phyloP scores from a whole-genome alignment of 2,329 filamentous ascomycete genomes.

The Didymella pinodella region DNA sequence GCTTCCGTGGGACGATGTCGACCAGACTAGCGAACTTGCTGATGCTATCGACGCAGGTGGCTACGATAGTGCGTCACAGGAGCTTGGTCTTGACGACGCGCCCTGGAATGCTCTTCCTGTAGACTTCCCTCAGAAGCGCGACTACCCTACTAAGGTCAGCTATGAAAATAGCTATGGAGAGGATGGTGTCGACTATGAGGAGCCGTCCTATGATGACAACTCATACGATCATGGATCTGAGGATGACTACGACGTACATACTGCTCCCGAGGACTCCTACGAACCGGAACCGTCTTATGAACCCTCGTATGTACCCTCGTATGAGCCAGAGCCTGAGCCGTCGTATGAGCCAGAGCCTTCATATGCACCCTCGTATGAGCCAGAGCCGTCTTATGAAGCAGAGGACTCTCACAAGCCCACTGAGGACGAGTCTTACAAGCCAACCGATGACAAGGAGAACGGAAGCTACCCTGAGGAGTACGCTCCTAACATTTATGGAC shows the following conservation, averaged over 20 bases:
- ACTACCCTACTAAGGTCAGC: neutral
- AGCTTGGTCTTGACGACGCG: constrained; percentile 8
- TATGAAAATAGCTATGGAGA: neutral
- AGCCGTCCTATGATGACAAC: neutral
- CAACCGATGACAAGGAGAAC: neutral
- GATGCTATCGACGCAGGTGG: constrained; percentile 9
- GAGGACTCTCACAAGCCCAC: neutral
- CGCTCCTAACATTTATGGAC: constrained; percentile 3
- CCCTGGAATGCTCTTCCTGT: constrained; percentile 8
- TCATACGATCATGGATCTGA: neutral
- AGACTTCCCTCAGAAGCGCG: constrained; percentile 5
- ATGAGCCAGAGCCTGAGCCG: neutral
- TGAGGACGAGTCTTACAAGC: neutral
- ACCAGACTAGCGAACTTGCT: constrained; percentile 10
- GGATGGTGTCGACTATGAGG: neutral
- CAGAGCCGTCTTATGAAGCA: neutral
- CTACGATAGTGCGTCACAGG: constrained; percentile 1
- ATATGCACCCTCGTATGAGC: neutral
- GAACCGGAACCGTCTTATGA: neutral
- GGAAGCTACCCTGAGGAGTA: neutral
- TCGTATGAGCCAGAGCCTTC: neutral
- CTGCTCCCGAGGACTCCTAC: too few species aligned
- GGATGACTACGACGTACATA: too few species aligned
- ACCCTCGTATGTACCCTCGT: neutral
- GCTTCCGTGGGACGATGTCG: constrained; percentile 15